A percentile compares a stretch with the other conserved stretches of the same genome.
Conservation (phyloP, 208 protist species). For the Vickermania ingenoplastis region DNA sequence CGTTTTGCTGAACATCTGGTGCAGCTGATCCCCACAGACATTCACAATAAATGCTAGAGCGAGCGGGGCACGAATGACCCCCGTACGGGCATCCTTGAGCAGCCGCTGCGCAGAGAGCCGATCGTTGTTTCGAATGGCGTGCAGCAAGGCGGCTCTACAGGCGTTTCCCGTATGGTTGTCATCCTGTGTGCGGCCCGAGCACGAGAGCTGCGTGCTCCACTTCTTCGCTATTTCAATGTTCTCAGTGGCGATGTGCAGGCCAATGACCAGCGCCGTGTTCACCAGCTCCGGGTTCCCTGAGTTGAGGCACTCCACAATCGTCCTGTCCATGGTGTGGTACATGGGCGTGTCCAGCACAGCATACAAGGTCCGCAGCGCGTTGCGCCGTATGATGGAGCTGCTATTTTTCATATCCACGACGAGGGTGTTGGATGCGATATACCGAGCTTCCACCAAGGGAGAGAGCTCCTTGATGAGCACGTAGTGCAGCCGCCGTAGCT, state of each 20-base stretch:
- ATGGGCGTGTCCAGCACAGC: conserved; percentile 94
- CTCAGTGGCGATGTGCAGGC: conserved; percentile 90
- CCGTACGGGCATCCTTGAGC: conserved; percentile 76
- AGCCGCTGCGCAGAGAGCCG: conserved; percentile 92
- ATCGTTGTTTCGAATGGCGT: conserved; percentile 95
- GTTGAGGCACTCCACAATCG: conserved; percentile 96
- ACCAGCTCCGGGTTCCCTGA: conserved; percentile 93
- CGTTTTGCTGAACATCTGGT: conserved; percentile 74
- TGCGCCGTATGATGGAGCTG: conserved; percentile 89
- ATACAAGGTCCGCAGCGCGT: conserved; percentile 92
- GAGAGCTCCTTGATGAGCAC: conserved; percentile 97
- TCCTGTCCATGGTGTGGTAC: conserved; percentile 93
- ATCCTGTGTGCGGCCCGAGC: conserved; percentile 96
- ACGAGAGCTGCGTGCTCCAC: conserved; percentile 94
- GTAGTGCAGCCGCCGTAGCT: conserved; percentile 96
- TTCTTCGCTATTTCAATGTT: conserved; percentile 86
- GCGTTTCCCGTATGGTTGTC: conserved; percentile 34
- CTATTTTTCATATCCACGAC: conserved; percentile 95
- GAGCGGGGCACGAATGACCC: conserved; percentile 88
- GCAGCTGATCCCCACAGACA: conserved; percentile 88
- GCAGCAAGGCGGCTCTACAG: conserved; percentile 87
- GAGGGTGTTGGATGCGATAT: conserved; percentile 96
- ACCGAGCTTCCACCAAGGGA: conserved; percentile 90
- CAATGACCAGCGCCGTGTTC: conserved; percentile 95
- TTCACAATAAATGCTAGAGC: conserved; percentile 94